A percentile compares a stretch with the other conserved stretches of the same genome.
Conservation (phyloP, 345 rosid species). For the Pugionium cornutum region DNA sequence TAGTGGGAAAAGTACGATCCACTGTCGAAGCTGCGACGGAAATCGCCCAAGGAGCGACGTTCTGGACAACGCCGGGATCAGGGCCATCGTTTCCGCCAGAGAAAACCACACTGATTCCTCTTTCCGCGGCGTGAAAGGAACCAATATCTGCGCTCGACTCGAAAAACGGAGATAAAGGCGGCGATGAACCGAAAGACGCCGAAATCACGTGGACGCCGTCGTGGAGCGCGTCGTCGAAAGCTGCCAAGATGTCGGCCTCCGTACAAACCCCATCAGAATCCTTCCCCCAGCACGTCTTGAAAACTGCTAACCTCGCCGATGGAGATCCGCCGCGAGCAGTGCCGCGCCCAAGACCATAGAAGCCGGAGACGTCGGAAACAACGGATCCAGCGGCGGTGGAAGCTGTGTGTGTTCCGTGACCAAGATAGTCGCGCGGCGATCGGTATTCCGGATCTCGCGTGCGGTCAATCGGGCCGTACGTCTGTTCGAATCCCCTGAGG, state of each 20-base stretch:
- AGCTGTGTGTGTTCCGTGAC: slow-evolving; percentile 74
- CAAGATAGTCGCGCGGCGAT: slow-evolving; percentile 58
- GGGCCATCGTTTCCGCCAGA: slow-evolving; percentile 59
- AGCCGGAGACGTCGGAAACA: slow-evolving; percentile 41
- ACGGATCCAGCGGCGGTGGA: slow-evolving; percentile 60
- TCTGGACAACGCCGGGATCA: slow-evolving; percentile 44
- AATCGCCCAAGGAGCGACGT: slow-evolving; percentile 64
- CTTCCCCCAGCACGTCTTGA: slow-evolving; percentile 55
- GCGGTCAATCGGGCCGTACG: slow-evolving; percentile 40
- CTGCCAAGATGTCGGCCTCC: slow-evolving; percentile 59
- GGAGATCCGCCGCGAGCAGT: slow-evolving; percentile 68
- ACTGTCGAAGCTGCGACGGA: slow-evolving; percentile 61
- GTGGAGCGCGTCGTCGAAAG: slow-evolving; percentile 54
- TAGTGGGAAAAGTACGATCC: slow-evolving; percentile 54
- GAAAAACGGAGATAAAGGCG: slow-evolving; percentile 51
- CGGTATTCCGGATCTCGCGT: slow-evolving; percentile 46
- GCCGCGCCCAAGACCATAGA: slow-evolving; percentile 48
- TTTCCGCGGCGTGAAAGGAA: slow-evolving; percentile 58
- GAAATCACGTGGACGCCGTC: slow-evolving; percentile 60
- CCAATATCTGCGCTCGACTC: slow-evolving; percentile 44
- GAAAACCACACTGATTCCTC: slow-evolving; percentile 60
- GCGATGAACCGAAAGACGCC: slow-evolving; percentile 53
- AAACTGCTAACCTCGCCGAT: slow-evolving; percentile 59
- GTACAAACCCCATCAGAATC: slow-evolving; percentile 40
- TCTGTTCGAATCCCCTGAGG: slow-evolving; percentile 50